These are phyloP conservation scores for Cicer pinnatifidum DNA, from an alignment of 306 rosid genomes.

Conservation along the genomic window DNA sequence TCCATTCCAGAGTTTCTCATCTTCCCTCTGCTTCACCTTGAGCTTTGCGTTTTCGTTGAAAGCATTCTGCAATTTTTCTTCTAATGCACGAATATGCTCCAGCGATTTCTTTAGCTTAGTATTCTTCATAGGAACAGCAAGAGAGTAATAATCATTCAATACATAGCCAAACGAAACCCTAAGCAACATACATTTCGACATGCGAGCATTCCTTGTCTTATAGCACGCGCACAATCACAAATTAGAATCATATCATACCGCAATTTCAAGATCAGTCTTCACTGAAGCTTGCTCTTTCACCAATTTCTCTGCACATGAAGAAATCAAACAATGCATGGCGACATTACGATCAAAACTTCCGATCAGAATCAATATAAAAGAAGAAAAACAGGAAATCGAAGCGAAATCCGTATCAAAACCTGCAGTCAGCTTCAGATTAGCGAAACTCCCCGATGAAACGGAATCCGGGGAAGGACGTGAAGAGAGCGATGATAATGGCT, in stretches of 20 bases:
- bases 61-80: slow-evolving; percentile 85
- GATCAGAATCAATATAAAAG: slow-evolving; percentile 3
- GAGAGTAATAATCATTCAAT: slow-evolving; percentile 9
- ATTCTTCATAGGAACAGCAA: slow-evolving; percentile 56
- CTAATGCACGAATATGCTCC: slow-evolving; percentile 68
- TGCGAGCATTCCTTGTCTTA: slow-evolving; percentile 6
- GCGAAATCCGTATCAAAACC: slow-evolving; percentile 52
- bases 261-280: slow-evolving; percentile 87
- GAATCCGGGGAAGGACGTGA: slow-evolving; percentile 62
- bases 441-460: slow-evolving; percentile 68
- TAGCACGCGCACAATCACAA: slow-evolving; percentile 32
- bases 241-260: slow-evolving; percentile 56
- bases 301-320: slow-evolving; percentile 65
- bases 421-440: slow-evolving; percentile 86
- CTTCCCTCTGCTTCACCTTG: slow-evolving; percentile 90
- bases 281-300: slow-evolving; percentile 89
- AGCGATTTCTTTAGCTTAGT: slow-evolving; percentile 74
- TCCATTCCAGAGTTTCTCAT: slow-evolving; percentile 89
- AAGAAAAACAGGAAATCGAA: slow-evolving; percentile 36
- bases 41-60: slow-evolving; percentile 89
- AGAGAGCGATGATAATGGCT: slow-evolving; percentile 56
- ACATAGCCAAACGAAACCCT: slow-evolving; percentile 26
- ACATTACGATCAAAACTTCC: slow-evolving; percentile 36
- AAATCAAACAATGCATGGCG: slow-evolving; percentile 38
- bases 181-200: slow-evolving; percentile 23